phyloP scores from a whole-genome alignment of 2,329 filamentous ascomycete species.

The Ampelomyces quisqualis region DNA sequence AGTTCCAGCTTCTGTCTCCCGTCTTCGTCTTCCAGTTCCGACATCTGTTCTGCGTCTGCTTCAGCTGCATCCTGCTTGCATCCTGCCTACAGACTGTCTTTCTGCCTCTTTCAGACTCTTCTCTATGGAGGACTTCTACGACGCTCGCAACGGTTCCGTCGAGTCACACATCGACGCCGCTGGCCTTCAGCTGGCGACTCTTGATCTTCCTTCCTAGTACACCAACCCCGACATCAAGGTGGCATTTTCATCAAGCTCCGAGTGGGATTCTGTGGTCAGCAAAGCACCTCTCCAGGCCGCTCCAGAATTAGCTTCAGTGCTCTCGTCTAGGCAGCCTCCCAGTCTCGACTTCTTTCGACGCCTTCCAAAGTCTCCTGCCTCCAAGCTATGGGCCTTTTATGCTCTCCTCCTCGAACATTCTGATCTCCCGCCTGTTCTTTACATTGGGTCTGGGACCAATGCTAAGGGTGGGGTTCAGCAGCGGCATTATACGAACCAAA shows the following conservation, averaged over 20 bases:
- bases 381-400: background rate
- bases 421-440: background rate
- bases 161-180: conserved; percentile 1
- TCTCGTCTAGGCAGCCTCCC: background rate
- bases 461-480: background rate
- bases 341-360: background rate
- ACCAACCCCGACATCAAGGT: background rate
- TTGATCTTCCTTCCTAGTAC: background rate
- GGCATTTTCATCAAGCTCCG: background rate
- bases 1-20: background rate
- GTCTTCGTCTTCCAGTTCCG: background rate
- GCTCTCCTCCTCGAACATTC: background rate
- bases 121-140: background rate
- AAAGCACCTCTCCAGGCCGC: conserved; percentile 1
- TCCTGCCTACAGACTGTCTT: background rate
- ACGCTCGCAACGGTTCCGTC: background rate
- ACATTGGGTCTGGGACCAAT: background rate
- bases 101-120: background rate
- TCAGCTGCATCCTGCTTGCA: background rate
- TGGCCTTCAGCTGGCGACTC: background rate
- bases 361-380: background rate
- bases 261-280: background rate
- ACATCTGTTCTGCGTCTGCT: background rate
- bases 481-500: too few relatives aligned
- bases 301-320: background rate